A percentile compares a stretch with the other conserved stretches of the same genome.
phyloP scores from a whole-genome alignment of 1,284 basidiomycete species.

The Lentinula novae-zelandiae region DNA sequence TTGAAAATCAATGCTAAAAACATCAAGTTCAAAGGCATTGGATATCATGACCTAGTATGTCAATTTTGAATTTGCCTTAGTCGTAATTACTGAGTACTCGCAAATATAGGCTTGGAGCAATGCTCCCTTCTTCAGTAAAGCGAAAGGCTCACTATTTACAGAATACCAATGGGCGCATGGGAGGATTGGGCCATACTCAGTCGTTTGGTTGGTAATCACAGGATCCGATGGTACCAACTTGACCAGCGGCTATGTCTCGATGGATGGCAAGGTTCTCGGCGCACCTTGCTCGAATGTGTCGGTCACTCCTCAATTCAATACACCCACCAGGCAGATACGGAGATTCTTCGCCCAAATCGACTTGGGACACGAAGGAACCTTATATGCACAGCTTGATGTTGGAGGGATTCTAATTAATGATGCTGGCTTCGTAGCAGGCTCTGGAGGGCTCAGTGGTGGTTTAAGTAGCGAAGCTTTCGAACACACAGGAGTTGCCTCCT shows the following conservation, averaged over 20 bases:
- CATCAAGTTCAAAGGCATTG: neutral
- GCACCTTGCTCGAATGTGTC: neutral
- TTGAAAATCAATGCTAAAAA: neutral
- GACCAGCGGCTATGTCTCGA: neutral
- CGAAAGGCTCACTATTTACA: neutral
- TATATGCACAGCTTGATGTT: neutral
- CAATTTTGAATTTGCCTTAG: neutral
- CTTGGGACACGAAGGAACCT: neutral
- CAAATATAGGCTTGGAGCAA: neutral
- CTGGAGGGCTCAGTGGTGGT: neutral
- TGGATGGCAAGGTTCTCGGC: neutral
- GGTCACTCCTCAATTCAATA: neutral
- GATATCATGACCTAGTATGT: neutral
- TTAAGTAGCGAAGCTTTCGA: too few relatives aligned
- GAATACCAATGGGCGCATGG: neutral
- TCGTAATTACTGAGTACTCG: neutral
- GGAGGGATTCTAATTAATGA: neutral
- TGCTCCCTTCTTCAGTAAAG: neutral
- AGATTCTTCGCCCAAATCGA: neutral
- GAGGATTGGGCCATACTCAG: neutral
- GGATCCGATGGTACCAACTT: neutral
- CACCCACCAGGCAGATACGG: neutral
- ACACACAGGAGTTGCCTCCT: too few relatives aligned
- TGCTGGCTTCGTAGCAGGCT: neutral
- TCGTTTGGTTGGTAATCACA: neutral